phyloP scores from a whole-genome alignment of 331 rosid species.

The Acacia concinna region DNA sequence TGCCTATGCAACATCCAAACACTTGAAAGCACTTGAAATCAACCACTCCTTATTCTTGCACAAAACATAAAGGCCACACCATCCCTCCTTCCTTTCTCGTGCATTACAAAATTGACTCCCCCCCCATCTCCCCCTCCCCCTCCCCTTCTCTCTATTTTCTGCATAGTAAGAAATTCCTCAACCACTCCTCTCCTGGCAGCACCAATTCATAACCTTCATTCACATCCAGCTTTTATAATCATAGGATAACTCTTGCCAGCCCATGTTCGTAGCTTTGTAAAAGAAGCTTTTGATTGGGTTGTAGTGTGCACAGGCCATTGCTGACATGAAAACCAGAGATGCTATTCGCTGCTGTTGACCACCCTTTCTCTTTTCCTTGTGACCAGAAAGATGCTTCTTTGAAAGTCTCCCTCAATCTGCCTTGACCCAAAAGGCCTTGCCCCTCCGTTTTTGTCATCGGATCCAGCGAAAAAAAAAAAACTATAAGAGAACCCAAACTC shows the following conservation, averaged over 20 bases:
- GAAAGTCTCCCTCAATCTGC: conserved; percentile 15
- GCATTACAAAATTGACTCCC: conserved; percentile 29
- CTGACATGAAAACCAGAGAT: background rate
- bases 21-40: conserved; percentile 34
- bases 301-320: conserved; percentile 27
- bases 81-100: background rate
- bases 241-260: conserved; percentile 10
- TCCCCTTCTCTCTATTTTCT: background rate
- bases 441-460: background rate
- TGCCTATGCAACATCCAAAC: conserved; percentile 35
- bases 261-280: background rate
- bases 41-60: conserved; percentile 19
- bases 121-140: background rate
- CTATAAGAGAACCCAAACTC: background rate
- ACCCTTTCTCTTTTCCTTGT: background rate
- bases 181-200: conserved; percentile 23
- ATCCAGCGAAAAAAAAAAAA: background rate
- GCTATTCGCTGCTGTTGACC: background rate
- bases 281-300: conserved; percentile 28
- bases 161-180: conserved; percentile 22
- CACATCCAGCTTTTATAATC: conserved; percentile 24
- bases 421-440: background rate
- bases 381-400: conserved; percentile 46
- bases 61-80: background rate
- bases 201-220: conserved; percentile 16